Percentiles rank a stretch among this genome's conserved stretches.
Conservation (phyloP, 73 alveolate genomes). For the Paramecium caudatum region DNA sequence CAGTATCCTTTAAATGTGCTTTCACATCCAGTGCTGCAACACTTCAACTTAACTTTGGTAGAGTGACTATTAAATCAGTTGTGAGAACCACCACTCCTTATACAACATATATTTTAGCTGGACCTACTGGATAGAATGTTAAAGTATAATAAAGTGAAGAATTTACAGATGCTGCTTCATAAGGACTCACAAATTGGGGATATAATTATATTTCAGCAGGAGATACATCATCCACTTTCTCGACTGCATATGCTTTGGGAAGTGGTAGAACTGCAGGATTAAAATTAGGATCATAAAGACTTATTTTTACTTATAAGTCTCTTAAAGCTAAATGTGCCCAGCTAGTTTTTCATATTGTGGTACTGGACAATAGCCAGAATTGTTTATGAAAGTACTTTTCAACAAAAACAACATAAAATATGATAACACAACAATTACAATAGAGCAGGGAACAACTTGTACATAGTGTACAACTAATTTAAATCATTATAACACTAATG, state of each 20-base stretch:
- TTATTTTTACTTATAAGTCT: background rate
- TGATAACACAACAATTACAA: background rate
- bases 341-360: slow-evolving; percentile 3
- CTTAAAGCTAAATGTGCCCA: slow-evolving; percentile 4
- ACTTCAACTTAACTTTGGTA: slow-evolving; percentile 26
- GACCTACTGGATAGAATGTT: slow-evolving; percentile 31
- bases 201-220: slow-evolving; percentile 2
- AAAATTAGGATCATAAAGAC: slow-evolving; percentile 1
- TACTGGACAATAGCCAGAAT: slow-evolving; percentile 47
- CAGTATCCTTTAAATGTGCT: slow-evolving; percentile 49
- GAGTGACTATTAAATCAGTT: slow-evolving; percentile 39
- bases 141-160: slow-evolving; percentile 10
- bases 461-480: background rate
- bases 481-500: background rate
- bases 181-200: slow-evolving; percentile 53
- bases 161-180: slow-evolving; percentile 49
- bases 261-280: slow-evolving; percentile 23
- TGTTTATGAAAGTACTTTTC: slow-evolving; percentile 27
- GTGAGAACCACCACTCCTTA: slow-evolving; percentile 1
- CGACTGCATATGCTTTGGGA: background rate
- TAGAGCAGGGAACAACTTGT: slow-evolving; percentile 11
- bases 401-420: slow-evolving; percentile 7
- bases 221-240: background rate
- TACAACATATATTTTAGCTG: slow-evolving; percentile 51
- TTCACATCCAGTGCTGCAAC: background rate